These are phyloP conservation scores for Halophytophthora polymorphica DNA, from an alignment of 352 stramenopile genomes.

Conservation along the genomic window DNA sequence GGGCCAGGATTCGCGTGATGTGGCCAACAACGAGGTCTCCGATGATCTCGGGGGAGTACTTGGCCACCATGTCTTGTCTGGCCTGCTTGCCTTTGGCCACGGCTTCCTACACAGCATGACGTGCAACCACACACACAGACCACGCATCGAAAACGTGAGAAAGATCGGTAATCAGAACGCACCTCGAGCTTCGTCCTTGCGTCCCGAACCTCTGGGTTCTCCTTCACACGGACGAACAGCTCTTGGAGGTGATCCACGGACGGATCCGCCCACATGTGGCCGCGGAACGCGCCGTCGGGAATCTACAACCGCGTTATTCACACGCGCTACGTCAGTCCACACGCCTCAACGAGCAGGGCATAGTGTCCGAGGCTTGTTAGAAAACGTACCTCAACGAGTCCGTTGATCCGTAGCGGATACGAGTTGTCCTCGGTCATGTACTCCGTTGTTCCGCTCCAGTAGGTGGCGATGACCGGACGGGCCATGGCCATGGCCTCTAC, in stretches of 20 bases:
- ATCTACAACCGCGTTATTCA: constrained; percentile 45
- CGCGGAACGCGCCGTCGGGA: constrained; percentile 67
- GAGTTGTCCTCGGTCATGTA: constrained; percentile 88
- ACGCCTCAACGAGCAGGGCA: neutral
- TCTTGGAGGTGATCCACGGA: constrained; percentile 68
- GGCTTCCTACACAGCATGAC: constrained; percentile 40
- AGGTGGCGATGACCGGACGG: constrained; percentile 88
- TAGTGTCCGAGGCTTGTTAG: too few relatives aligned
- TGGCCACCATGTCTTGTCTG: constrained; percentile 76
- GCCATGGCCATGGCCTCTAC: constrained; percentile 94
- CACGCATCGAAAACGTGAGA: too few relatives aligned
- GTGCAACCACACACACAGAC: neutral
- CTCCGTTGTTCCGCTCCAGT: constrained; percentile 89
- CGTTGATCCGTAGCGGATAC: constrained; percentile 76
- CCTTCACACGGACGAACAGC: constrained; percentile 55
- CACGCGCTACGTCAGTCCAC: neutral
- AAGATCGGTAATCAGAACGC: too few relatives aligned
- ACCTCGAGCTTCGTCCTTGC: neutral
- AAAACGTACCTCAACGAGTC: constrained; percentile 60
- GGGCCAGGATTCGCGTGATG: constrained; percentile 57
- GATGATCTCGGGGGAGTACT: constrained; percentile 78
- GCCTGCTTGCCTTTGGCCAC: constrained; percentile 63
- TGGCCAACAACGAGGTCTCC: constrained; percentile 63
- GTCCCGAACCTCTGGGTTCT: constrained; percentile 46
- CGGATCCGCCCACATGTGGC: constrained; percentile 86